Conservation (phyloP, 73 alveolate genomes). For the Paraurostyla sp. region DNA sequence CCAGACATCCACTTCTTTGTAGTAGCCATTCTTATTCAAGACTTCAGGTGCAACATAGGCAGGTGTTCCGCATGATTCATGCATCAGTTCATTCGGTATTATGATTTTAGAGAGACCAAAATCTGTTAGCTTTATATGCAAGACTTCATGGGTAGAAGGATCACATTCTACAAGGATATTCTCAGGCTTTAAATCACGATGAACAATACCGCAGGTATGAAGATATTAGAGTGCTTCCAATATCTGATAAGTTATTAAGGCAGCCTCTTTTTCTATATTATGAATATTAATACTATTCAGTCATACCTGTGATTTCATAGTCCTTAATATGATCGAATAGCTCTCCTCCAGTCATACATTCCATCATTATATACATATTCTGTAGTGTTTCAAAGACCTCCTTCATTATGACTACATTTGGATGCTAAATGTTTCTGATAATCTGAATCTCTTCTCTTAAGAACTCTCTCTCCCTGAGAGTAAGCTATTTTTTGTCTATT, state of each 20-base stretch:
- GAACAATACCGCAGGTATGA: conserved; percentile 86
- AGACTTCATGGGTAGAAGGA: conserved; percentile 43
- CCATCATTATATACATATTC: conserved; percentile 71
- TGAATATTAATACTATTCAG: background rate
- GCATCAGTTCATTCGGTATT: conserved; percentile 73
- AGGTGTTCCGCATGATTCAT: conserved; percentile 79
- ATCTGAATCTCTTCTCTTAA: conserved; percentile 73
- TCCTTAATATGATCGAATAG: conserved; percentile 76
- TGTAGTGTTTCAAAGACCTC: conserved; percentile 68
- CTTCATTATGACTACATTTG: conserved; percentile 69
- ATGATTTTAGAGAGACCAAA: conserved; percentile 84
- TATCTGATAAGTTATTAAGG: conserved; percentile 69
- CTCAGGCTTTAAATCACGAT: conserved; percentile 89
- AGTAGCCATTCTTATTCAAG: conserved; percentile 29
- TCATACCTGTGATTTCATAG: conserved; percentile 2
- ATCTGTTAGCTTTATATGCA: conserved; percentile 82
- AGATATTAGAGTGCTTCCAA: conserved; percentile 79
- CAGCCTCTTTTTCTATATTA: conserved; percentile 83
- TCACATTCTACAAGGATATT: conserved; percentile 82
- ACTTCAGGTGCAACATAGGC: conserved; percentile 71
- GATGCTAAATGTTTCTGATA: conserved; percentile 67
- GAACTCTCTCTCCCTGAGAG: conserved; percentile 54
- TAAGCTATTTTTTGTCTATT: conserved; percentile 66
- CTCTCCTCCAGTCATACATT: conserved; percentile 78
- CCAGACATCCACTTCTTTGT: conserved; percentile 59